Conservation (phyloP, 1,284 basidiomycete species). For the Fomitopsis schrenkii region DNA sequence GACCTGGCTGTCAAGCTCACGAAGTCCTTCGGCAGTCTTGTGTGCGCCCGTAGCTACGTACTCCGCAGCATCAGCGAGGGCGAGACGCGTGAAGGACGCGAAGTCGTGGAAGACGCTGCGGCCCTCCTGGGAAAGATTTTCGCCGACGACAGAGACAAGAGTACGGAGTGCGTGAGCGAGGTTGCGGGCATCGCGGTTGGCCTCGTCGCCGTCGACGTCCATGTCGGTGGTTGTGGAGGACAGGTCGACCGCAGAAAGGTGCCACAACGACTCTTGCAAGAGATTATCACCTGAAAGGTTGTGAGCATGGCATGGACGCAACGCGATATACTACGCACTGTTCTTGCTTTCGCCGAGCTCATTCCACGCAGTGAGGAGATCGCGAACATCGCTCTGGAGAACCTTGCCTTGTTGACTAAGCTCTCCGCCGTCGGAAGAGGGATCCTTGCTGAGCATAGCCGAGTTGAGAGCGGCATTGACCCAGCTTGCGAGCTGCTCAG, state of each 20-base stretch:
- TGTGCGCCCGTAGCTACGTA: constrained; percentile 46
- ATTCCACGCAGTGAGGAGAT: constrained; percentile 51
- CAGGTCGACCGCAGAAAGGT: constrained; percentile 49
- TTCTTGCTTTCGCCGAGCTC: constrained; percentile 51
- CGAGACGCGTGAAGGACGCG: constrained; percentile 55
- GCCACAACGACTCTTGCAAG: constrained; percentile 60
- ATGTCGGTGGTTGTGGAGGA: constrained; percentile 31
- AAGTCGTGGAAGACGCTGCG: constrained; percentile 53
- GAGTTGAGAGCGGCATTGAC: constrained; percentile 48
- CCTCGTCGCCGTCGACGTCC: constrained; percentile 39
- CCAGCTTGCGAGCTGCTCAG: constrained; percentile 45
- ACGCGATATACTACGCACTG: constrained; percentile 25
- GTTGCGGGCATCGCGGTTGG: constrained; percentile 42
- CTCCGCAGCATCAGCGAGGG: constrained; percentile 61
- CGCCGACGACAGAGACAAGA: constrained; percentile 48
- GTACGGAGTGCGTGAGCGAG: constrained; percentile 45
- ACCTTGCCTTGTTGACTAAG: constrained; percentile 50
- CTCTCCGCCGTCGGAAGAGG: constrained; percentile 31
- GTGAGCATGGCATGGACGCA: not conserved
- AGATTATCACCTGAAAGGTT: constrained; percentile 47
- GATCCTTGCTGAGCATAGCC: constrained; percentile 41
- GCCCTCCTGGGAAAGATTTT: constrained; percentile 48
- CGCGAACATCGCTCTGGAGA: constrained; percentile 44
- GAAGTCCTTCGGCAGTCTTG: constrained; percentile 44
- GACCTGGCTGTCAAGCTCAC: constrained; percentile 52